Base-by-base conservation (phyloP, 2,329 filamentous ascomycete genomes). In the Tolypocladium capitatum region DNA sequence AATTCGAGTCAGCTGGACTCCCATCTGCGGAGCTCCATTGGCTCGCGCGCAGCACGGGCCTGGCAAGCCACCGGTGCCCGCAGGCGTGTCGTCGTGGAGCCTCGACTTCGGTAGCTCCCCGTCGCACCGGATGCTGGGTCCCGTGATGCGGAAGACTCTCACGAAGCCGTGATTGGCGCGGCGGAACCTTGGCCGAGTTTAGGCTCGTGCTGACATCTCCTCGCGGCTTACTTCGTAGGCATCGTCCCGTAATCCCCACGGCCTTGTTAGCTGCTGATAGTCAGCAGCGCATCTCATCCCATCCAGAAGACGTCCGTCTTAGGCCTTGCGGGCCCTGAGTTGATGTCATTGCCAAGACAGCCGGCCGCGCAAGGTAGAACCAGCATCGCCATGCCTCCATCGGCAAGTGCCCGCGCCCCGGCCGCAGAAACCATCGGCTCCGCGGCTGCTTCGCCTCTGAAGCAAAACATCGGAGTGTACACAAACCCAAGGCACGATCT, bases 391-490 rank as follows among this genome's bases (percentile, higher is more conserved):
- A 53, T 53, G 52, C 33, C 43, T 32, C 48, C 50, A 27, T 49
- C 53, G 6, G 46, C 50, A 14, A 46, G 51, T 5, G 51, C 51
- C 42, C 45, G 45, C 35, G 32, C 38, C 34, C 27, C 49, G n/a
- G 48, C 20, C 28, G 35, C 21, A 32, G 30, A 32, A n/a, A n/a
- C 31, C 35, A 35, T 45, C 41, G 47, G 46, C 27, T 49, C 76
- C 49, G 32, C 32, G 21, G 13, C 27, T 44, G 34, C 35, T 9
- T 21, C n/a, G n/a, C 53, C 56, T 14, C 52, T 66, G 50, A 92
- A 94, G 75, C 71, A 86, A 49, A 97, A 97, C 70, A 94, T 97
- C 63, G 91, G 89, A 57, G 89, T 97, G 55, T 97, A 85, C 75
- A 97, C 91, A 46, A 95, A 97, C 70, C 88, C 91, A 18, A 78